phyloP scores from a whole-genome alignment of 352 stramenopile genomes.

The Phytophthora boehmeriae region DNA sequence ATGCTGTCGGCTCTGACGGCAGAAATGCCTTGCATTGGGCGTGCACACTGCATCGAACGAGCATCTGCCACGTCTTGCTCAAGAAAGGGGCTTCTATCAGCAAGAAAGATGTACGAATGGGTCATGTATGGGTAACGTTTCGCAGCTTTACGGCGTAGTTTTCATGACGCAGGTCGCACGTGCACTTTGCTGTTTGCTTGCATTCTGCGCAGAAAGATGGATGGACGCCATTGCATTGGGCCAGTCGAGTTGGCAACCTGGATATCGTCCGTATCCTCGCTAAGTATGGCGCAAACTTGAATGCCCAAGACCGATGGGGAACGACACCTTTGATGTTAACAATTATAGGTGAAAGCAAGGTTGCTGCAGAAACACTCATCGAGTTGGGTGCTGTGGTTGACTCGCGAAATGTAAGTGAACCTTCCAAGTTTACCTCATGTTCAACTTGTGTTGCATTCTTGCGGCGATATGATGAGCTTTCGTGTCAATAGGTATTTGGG shows the following conservation, averaged over 20 bases:
- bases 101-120: constrained; percentile 67
- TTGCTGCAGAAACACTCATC: constrained; percentile 64
- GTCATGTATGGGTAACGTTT: not conserved
- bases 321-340: constrained; percentile 84
- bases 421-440: not conserved
- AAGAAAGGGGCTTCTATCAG: constrained; percentile 81
- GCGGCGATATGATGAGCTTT: not conserved
- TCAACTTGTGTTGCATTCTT: not conserved
- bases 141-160: not conserved
- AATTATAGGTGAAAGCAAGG: constrained; percentile 70
- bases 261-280: constrained; percentile 79
- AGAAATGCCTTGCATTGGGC: constrained; percentile 85
- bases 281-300: constrained; percentile 79
- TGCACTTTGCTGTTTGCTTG: constrained; percentile 1
- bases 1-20: constrained; percentile 73
- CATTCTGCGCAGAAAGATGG: constrained; percentile 53
- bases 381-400: constrained; percentile 75
- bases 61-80: constrained; percentile 81
- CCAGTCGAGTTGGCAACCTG: constrained; percentile 72
- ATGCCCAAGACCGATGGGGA: constrained; percentile 76
- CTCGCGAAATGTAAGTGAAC: constrained; percentile 55
- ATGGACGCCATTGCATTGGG: constrained; percentile 81
- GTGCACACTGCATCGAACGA: constrained; percentile 74
- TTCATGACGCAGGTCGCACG: no score
- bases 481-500: constrained; percentile 67